Evolutionary conservation across 345 rosid genomes (phyloP), one percentile per base, ranked within the genome.

Genomic region (Lumnitzera racemosa): DNA sequence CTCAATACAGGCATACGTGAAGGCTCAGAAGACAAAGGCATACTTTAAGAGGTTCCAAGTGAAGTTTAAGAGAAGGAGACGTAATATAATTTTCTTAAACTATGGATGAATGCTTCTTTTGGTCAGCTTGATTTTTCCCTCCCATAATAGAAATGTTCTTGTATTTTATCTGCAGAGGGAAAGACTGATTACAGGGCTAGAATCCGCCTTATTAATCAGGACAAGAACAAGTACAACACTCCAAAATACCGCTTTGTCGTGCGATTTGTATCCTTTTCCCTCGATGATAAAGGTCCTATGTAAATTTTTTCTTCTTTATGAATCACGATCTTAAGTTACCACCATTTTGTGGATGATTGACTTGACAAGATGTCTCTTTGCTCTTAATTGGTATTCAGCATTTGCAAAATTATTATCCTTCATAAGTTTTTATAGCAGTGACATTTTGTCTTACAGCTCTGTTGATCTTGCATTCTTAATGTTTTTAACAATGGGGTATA

Each of bases 101-200:
- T 52, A 55, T 67, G 5, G 60, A 12, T 49, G 15, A 12, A 11
- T 17, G 11, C 13, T 64, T 12, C 17, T 0, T 20, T 11, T 51
- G 13, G 15, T 25, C 3, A 47, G 31, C 14, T 41, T 47, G 41
- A 14, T 11, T 2, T 15, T 51, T 51, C 47, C 20, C 0, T 11
- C 11, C 29, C 13, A 16, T 46, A 59, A 3, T 36, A 55, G 15
- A 15, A 66, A 55, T 53, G 43, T 17, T 24, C 36, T 61, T 15
- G 29, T 17, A 14, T 20, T 59, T 12, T 41, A 8, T 46, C 4
- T 61, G 29, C 71, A 90, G 97, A 64, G 66, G 97, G 97, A 13
- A 90, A 90, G 83, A 90, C 97, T 3, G 97, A 90, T 67, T 90
- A 90, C 54, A 72, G 95, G 36, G 95, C 95, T 10, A 83, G 97